phyloP scores from a whole-genome alignment of 2,329 filamentous ascomycete species.

The Dissoconium aciculare region DNA sequence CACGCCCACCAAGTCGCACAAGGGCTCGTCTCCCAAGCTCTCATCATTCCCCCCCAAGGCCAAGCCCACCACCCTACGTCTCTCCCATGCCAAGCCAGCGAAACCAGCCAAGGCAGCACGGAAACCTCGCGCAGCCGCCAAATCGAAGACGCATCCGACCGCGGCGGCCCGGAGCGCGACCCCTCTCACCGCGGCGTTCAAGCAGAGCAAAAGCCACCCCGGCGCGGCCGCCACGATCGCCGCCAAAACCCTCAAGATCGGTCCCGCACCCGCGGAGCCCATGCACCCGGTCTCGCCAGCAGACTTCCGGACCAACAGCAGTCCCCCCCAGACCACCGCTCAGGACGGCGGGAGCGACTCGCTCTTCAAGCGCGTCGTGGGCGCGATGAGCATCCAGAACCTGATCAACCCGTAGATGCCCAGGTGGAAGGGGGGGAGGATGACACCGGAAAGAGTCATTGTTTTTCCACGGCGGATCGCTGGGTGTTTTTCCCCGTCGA shows the following conservation, averaged over 20 bases:
- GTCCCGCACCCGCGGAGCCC: conserved; percentile 10
- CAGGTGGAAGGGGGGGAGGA: neutral
- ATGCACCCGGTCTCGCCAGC: conserved; percentile 14
- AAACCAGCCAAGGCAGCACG: conserved; percentile 7
- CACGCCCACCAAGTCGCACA: conserved; percentile 22
- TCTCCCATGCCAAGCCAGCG: too few species aligned
- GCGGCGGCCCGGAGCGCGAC: conserved; percentile 5
- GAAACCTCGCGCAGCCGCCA: conserved; percentile 9
- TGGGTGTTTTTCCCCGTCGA: too few species aligned
- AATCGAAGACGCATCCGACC: conserved; percentile 8
- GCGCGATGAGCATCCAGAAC: neutral
- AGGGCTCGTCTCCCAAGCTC: conserved; percentile 15
- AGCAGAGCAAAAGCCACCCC: conserved; percentile 15
- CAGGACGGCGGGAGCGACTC: neutral
- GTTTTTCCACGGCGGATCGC: neutral
- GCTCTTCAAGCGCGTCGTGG: neutral
- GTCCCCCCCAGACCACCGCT: conserved; percentile 7
- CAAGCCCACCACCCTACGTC: too few species aligned
- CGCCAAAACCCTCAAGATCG: conserved; percentile 12
- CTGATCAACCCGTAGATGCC: neutral
- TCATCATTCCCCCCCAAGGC: too few species aligned
- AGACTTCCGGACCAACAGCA: conserved; percentile 13
- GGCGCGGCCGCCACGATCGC: conserved; percentile 8
- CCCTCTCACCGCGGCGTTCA: conserved; percentile 14
- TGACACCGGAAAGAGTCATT: neutral